These are phyloP conservation scores for Diaporthe eres DNA, from an alignment of 2,329 filamentous ascomycete genomes.

Conservation along the genomic window DNA sequence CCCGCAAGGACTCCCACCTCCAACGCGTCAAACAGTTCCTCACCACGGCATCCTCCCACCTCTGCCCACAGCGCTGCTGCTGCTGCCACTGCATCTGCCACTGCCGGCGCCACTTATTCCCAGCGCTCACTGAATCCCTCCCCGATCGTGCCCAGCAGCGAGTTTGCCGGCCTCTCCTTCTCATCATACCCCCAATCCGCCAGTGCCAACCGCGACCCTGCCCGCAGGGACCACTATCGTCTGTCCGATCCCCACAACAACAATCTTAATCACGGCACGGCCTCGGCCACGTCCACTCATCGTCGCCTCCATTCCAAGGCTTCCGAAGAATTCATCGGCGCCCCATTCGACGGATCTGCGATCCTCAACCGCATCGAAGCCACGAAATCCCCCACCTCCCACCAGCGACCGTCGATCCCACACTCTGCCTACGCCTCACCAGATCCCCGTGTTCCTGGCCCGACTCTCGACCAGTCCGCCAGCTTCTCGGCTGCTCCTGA, in stretches of 20 bases:
- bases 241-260: conserved; percentile 50
- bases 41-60: conserved; percentile 61
- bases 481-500: conserved; percentile 72
- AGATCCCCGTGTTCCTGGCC: conserved; percentile 64
- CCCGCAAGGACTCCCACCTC: conserved; percentile 60
- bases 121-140: conserved; percentile 61
- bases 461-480: conserved; percentile 73
- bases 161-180: conserved; percentile 58
- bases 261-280: conserved; percentile 45
- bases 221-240: conserved; percentile 43
- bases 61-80: conserved; percentile 43
- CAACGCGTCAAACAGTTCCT: conserved; percentile 64
- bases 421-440: conserved; percentile 64
- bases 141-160: conserved; percentile 60
- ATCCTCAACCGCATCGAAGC: conserved; percentile 74
- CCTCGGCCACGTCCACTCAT: conserved; percentile 44
- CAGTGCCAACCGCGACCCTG: conserved; percentile 40
- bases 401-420: conserved; percentile 45
- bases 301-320: conserved; percentile 59
- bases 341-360: conserved; percentile 74
- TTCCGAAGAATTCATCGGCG: conserved; percentile 74
- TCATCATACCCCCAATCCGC: conserved; percentile 50
- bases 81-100: conserved; percentile 12
- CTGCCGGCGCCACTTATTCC: conserved; percentile 33
- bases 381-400: conserved; percentile 56